These are phyloP conservation scores for Barnettozyma botsteinii DNA, from an alignment of 805 yeast genomes.

Conservation along the genomic window DNA sequence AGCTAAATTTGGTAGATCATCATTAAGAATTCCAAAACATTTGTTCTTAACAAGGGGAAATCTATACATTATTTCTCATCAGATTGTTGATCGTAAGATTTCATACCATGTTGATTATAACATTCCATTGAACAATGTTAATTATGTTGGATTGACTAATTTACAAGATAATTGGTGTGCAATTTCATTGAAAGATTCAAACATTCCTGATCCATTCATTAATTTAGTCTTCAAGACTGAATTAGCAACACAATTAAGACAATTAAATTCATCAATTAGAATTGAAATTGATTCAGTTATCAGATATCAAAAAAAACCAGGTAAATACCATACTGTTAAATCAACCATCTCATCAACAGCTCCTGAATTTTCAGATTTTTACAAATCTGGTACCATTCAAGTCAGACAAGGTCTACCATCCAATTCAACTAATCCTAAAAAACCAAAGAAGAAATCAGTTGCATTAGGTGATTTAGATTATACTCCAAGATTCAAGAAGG, in stretches of 20 bases:
- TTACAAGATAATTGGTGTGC: conserved; percentile 94
- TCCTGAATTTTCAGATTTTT: conserved; percentile 62
- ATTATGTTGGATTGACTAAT: conserved; percentile 60
- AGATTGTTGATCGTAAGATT: conserved; percentile 55
- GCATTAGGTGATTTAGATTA: conserved; percentile 21
- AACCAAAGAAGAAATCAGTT: conserved; percentile 48
- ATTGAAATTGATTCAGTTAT: conserved; percentile 68
- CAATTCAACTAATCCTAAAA: conserved; percentile 59
- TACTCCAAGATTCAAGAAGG: conserved; percentile 24
- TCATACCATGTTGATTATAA: conserved; percentile 57
- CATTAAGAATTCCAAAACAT: conserved; percentile 67
- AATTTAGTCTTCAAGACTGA: conserved; percentile 88
- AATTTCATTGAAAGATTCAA: conserved; percentile 28
- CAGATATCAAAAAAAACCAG: conserved; percentile 87
- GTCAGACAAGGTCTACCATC: conserved; percentile 79
- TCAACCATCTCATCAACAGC: conserved; percentile 57
- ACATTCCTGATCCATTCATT: conserved; percentile 71
- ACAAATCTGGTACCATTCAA: conserved; percentile 83
- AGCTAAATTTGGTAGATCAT: conserved; percentile 89
- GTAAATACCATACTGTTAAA: conserved; percentile 68
- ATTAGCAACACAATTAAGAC: conserved; percentile 66
- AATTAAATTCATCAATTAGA: conserved; percentile 48
- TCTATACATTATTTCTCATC: conserved; percentile 70
- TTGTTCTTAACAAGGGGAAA: conserved; percentile 59
- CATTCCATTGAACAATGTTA: conserved; percentile 54